phyloP scores from a whole-genome alignment of 2,329 filamentous ascomycete species.

The Botryosphaeria dothidea region DNA sequence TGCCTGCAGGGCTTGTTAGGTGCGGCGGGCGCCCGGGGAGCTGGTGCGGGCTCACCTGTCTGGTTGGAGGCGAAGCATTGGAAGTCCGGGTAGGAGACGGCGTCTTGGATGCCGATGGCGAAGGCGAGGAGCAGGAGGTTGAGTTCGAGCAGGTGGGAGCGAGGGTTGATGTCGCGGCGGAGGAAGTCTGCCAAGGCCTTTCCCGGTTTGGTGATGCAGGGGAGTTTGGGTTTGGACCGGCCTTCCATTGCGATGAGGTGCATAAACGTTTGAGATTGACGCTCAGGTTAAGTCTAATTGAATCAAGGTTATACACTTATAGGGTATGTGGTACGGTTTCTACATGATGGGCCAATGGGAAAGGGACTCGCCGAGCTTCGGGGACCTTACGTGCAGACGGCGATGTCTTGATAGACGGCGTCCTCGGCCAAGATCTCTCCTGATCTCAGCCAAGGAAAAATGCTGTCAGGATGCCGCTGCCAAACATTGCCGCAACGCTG shows the following conservation, averaged over 20 bases:
- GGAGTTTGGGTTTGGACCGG: not conserved
- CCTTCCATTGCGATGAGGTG: no score
- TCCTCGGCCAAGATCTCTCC: not conserved
- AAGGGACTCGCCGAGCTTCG: no score
- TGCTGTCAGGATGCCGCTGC: conserved; percentile 43
- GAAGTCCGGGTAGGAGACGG: conserved; percentile 20
- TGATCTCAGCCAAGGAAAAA: not conserved
- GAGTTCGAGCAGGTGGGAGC: not conserved
- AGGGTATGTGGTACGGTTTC: no score
- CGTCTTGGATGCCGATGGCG: conserved; percentile 21
- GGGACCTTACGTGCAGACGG: not conserved
- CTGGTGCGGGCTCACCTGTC: not conserved
- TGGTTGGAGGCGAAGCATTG: conserved; percentile 22
- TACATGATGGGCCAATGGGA: no score
- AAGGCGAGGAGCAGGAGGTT: conserved; percentile 21
- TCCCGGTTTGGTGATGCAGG: no score
- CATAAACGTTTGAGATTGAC: no score
- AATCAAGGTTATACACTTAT: no score
- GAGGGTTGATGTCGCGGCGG: not conserved
- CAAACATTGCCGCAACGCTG: conserved; percentile 61
- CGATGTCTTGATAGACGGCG: not conserved
- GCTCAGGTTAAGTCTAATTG: no score
- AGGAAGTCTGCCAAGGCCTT: not conserved
- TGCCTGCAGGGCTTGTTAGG: not conserved
- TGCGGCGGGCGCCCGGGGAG: not conserved